Evolutionary conservation across 805 yeast genomes (phyloP).

Genomic region (Candida silvatica): DNA sequence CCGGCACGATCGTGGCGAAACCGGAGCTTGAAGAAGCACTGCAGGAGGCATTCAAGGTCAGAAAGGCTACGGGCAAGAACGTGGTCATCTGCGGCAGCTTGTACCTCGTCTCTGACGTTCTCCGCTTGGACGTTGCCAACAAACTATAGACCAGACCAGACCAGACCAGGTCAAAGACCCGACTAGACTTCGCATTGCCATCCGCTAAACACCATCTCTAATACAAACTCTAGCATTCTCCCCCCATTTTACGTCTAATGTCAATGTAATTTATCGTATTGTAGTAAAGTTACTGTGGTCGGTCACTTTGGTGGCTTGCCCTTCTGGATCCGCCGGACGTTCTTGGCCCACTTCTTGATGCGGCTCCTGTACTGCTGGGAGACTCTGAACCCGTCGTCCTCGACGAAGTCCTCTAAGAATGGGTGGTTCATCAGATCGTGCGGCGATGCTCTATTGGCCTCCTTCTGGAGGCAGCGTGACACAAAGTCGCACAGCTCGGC

Average conservation of each 20-base stretch:
- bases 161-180: not conserved
- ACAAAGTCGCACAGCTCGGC: conserved; percentile 56
- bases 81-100: conserved; percentile 64
- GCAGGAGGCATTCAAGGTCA: conserved; percentile 11
- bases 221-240: not conserved
- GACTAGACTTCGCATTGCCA: not conserved
- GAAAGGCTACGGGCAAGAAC: conserved; percentile 5
- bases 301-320: conserved; percentile 19
- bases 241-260: not conserved
- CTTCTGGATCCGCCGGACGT: conserved; percentile 28
- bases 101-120: conserved; percentile 53
- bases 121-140: conserved; percentile 24
- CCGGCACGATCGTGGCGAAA: conserved; percentile 20
- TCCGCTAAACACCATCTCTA: not conserved
- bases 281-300: not conserved
- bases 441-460: conserved; percentile 68
- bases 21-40: conserved; percentile 21
- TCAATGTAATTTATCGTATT: not conserved
- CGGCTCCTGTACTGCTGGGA: conserved; percentile 16
- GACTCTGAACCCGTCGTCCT: conserved; percentile 24
- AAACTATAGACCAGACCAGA: not conserved
- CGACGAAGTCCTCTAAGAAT: conserved; percentile 20
- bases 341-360: conserved; percentile 28
- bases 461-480: conserved; percentile 64
- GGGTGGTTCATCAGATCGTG: conserved; percentile 47